Conservation (phyloP, 768 basidiomycete species). For the Mycena metata region DNA sequence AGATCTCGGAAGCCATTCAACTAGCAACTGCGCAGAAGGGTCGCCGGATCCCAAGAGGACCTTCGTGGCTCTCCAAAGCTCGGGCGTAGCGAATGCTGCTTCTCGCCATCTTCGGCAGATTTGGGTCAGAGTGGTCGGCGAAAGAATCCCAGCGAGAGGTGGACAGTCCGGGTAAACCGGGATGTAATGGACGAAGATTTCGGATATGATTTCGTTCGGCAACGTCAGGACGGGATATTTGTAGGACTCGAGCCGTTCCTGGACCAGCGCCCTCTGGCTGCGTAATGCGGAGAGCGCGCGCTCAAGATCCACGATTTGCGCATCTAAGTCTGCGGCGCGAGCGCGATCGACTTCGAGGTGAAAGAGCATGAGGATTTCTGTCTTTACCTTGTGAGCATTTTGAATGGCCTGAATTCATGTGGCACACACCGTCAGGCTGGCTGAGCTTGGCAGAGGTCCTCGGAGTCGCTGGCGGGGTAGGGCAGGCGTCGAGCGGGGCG, state of each 20-base stretch:
- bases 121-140: not conserved
- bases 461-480: too few species aligned
- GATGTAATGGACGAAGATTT: not conserved
- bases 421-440: too few species aligned
- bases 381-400: too few species aligned
- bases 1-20: slow-evolving; percentile 2
- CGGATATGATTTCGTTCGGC: not conserved
- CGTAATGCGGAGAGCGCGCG: not conserved
- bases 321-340: not conserved
- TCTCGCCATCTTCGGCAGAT: slow-evolving; percentile 4
- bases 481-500: too few species aligned
- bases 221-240: slow-evolving; percentile 7
- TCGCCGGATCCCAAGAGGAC: too few species aligned
- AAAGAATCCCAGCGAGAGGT: not conserved
- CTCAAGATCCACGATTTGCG: not conserved
- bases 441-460: too few species aligned
- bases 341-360: not conserved
- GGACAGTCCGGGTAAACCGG: not conserved
- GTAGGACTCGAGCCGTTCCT: not conserved
- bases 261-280: not conserved
- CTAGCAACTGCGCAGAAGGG: too few species aligned
- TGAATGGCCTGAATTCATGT: too few species aligned
- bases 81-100: not conserved
- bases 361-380: too few species aligned
- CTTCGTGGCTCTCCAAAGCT: slow-evolving; percentile 10